These are phyloP conservation scores for Termitomyces bulborhizus DNA, from an alignment of 768 basidiomycete genomes.

Conservation along the genomic window DNA sequence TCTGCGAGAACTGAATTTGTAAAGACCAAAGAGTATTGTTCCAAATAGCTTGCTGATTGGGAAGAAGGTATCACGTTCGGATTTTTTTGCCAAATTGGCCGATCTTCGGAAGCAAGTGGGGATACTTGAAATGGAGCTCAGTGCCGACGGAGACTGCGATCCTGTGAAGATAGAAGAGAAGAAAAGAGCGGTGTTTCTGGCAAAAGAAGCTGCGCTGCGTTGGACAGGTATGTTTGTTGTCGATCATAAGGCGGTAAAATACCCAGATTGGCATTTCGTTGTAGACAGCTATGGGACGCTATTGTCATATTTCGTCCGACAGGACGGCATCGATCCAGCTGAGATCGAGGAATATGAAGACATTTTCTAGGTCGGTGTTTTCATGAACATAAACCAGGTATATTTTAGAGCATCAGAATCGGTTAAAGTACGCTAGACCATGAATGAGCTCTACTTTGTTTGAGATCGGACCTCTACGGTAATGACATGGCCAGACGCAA, in stretches of 20 bases:
- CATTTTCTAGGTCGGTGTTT: conserved; percentile 32
- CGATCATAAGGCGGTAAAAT: background rate
- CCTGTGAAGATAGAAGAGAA: conserved; percentile 77
- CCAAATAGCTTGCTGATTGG: conserved; percentile 2
- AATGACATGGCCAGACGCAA: background rate
- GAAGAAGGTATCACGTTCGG: conserved; percentile 49
- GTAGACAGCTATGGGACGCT: conserved; percentile 69
- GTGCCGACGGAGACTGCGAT: conserved; percentile 78
- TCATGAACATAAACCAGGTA: background rate
- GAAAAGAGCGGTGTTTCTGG: conserved; percentile 62
- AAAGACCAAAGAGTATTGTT: conserved; percentile 12
- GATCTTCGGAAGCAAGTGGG: conserved; percentile 41
- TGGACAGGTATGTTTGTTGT: conserved; percentile 72
- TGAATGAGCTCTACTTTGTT: background rate
- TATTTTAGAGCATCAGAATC: background rate
- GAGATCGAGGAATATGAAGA: conserved; percentile 82
- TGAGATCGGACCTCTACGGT: background rate
- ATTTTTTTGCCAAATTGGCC: conserved; percentile 43
- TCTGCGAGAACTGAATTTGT: conserved; percentile 55
- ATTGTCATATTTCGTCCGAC: conserved; percentile 58
- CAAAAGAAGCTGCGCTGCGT: conserved; percentile 76
- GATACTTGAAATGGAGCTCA: conserved; percentile 60
- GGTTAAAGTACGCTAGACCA: background rate
- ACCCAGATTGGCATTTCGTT: background rate
- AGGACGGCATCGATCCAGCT: conserved; percentile 47